Conservation (phyloP, 768 basidiomycete genomes). For the Leccinum aurantiacum region DNA sequence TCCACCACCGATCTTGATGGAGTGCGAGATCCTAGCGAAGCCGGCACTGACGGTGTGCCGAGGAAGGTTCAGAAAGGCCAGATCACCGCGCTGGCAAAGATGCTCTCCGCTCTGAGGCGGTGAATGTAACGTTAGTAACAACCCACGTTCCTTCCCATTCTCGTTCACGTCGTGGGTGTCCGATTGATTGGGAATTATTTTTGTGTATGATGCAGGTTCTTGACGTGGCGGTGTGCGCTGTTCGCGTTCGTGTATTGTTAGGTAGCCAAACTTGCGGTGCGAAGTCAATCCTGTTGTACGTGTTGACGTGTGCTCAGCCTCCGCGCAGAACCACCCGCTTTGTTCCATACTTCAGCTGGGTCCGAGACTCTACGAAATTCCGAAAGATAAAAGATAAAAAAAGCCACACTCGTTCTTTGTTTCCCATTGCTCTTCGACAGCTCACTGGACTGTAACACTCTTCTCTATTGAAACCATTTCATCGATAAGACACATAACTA, state of each 20-base stretch:
- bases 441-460: constrained; percentile 30
- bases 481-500: constrained; percentile 24
- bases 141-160: not conserved
- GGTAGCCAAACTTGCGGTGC: constrained; percentile 48
- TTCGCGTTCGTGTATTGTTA: constrained; percentile 52
- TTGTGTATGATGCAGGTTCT: constrained; percentile 33
- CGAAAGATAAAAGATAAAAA: constrained; percentile 24
- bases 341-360: constrained; percentile 13
- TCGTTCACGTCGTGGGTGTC: not conserved
- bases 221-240: constrained; percentile 26
- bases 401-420: constrained; percentile 26
- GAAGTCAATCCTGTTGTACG: constrained; percentile 29
- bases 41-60: constrained; percentile 42
- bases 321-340: constrained; percentile 7
- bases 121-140: constrained; percentile 38
- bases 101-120: constrained; percentile 79
- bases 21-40: constrained; percentile 22
- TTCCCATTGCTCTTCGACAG: constrained; percentile 16
- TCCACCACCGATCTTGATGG: constrained; percentile 71
- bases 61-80: constrained; percentile 88
- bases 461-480: constrained; percentile 17
- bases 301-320: constrained; percentile 25
- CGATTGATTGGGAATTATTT: constrained; percentile 12
- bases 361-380: constrained; percentile 29
- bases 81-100: constrained; percentile 88